Conservation (phyloP, 257 asterid species). For the Vinca minor region DNA sequence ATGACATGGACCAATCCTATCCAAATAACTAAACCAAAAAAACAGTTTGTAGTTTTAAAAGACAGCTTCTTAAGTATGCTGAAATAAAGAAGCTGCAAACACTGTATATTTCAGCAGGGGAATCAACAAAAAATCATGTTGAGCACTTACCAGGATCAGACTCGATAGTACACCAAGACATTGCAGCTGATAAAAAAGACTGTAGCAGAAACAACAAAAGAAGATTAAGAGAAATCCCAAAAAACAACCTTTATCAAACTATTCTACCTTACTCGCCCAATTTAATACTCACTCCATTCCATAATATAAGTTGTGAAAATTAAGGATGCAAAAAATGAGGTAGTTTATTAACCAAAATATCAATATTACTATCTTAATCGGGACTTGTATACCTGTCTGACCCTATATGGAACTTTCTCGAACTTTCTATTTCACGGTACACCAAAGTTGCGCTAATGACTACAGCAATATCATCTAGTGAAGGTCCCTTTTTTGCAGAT, state of each 20-base stretch:
- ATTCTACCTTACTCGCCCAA: neutral
- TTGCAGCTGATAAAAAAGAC: conserved; percentile 16
- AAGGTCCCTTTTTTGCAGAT: neutral
- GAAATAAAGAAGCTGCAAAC: neutral
- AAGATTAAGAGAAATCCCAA: neutral
- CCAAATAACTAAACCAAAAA: neutral
- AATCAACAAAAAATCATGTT: neutral
- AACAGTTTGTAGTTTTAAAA: neutral
- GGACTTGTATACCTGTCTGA: too few relatives aligned
- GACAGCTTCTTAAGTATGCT: neutral
- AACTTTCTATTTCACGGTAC: neutral
- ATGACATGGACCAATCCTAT: too few relatives aligned
- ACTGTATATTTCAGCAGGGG: too few relatives aligned
- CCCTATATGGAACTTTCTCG: neutral
- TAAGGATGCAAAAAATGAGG: neutral
- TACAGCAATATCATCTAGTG: neutral
- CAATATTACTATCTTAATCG: too few relatives aligned
- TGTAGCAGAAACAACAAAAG: neutral
- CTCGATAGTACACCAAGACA: conserved; percentile 99
- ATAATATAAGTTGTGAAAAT: neutral
- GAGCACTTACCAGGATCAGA: conserved; percentile 82
- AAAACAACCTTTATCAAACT: neutral
- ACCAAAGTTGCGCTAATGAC: neutral
- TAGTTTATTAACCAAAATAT: too few relatives aligned
- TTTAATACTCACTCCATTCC: too few relatives aligned